Percentiles rank a stretch among this genome's conserved stretches.
phyloP scores from a whole-genome alignment of 169 alveolate genomes.

The Babesia sp. region DNA sequence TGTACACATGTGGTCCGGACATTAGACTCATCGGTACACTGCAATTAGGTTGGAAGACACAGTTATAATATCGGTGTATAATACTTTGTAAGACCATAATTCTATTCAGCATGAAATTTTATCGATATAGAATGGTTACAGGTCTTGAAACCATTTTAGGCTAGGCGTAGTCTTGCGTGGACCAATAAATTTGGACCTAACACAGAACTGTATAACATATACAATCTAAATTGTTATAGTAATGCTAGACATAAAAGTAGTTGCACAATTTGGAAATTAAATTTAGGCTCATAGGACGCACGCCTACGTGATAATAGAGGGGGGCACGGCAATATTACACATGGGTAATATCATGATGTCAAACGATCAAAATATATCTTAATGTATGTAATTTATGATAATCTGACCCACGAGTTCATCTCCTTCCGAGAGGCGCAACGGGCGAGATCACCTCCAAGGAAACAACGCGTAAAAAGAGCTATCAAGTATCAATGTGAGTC shows the following conservation, averaged over 20 bases:
- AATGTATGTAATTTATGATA: conserved; percentile 46
- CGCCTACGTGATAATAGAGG: not conserved
- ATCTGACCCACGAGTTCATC: conserved; percentile 54
- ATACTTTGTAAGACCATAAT: too few species aligned
- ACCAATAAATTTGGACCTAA: too few species aligned
- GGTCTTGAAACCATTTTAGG: too few species aligned
- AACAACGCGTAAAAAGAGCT: conserved; percentile 49
- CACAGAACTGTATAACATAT: too few species aligned
- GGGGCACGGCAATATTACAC: not conserved
- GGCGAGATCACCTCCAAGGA: conserved; percentile 59
- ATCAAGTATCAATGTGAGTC: conserved; percentile 37
- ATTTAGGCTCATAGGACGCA: not conserved
- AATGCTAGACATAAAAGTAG: too few species aligned
- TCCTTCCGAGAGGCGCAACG: conserved; percentile 35
- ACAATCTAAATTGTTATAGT: too few species aligned
- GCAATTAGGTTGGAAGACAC: too few species aligned
- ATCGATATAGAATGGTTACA: too few species aligned
- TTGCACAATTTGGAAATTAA: too few species aligned
- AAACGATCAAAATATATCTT: not conserved
- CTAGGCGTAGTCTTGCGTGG: too few species aligned
- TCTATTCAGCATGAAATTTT: too few species aligned
- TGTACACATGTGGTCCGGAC: not conserved
- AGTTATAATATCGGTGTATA: too few species aligned
- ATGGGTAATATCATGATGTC: not conserved
- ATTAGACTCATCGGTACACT: not conserved